phyloP scores from a whole-genome alignment of 164 flowering plant genomes.

The Nymphaea colorata region DNA sequence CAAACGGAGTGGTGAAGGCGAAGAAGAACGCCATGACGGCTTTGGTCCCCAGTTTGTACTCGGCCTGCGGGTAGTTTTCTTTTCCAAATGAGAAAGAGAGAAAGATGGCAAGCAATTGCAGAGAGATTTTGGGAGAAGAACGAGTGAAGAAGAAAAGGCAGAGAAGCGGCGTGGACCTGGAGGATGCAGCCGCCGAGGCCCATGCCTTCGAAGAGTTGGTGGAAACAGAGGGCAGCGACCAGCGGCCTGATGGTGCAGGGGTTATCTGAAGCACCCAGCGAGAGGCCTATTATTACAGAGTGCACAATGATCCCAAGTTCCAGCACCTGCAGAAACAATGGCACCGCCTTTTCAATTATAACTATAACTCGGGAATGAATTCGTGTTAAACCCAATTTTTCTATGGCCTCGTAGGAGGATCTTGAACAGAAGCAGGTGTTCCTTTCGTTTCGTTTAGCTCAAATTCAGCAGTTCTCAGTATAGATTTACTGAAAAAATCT shows the following conservation, averaged over 20 bases:
- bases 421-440: too few relatives aligned
- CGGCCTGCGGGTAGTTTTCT: constrained; percentile 21
- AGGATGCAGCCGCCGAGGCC: constrained; percentile 15
- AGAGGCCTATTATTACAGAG: constrained; percentile 14
- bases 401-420: too few relatives aligned
- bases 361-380: too few relatives aligned
- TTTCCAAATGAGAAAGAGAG: neutral
- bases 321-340: neutral
- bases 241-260: constrained; percentile 11
- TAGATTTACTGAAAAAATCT: too few relatives aligned
- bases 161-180: constrained; percentile 1
- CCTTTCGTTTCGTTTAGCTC: too few relatives aligned
- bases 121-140: neutral
- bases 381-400: too few relatives aligned
- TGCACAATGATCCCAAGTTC: constrained; percentile 12
- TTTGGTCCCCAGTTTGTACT: constrained; percentile 21
- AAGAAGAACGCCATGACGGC: constrained; percentile 44
- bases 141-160: neutral
- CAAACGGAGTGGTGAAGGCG: constrained; percentile 41
- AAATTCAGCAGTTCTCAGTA: too few relatives aligned
- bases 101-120: neutral
- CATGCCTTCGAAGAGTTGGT: constrained; percentile 18
- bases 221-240: constrained; percentile 17
- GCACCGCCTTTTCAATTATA: too few relatives aligned
- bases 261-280: constrained; percentile 10